Conservation (phyloP, 345 rosid genomes). For the Ricinus communis region DNA sequence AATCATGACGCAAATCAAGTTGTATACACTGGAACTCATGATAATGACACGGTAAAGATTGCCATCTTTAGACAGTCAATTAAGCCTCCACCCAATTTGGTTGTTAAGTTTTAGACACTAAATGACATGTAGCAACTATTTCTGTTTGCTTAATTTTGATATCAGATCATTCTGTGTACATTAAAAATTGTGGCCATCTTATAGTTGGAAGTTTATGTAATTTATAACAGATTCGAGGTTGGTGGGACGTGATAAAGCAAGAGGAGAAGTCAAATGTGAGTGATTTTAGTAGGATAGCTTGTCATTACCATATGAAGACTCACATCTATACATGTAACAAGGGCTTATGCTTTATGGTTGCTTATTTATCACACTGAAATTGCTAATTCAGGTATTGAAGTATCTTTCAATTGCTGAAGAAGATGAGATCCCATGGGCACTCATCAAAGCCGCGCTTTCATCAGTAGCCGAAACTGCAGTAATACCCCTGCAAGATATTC, state of each 20-base stretch:
- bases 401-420: conserved; percentile 60
- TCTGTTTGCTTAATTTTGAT: background rate
- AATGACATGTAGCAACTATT: background rate
- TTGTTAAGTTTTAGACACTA: background rate
- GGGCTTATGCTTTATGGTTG: background rate
- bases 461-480: conserved; percentile 76
- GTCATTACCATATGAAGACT: background rate
- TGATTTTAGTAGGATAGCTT: conserved; percentile 8
- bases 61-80: background rate
- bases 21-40: conserved; percentile 97
- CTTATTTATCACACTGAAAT: conserved; percentile 1
- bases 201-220: conserved; percentile 11
- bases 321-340: background rate
- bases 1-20: conserved; percentile 90
- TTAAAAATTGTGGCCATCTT: conserved; percentile 4
- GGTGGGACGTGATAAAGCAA: conserved; percentile 70
- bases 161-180: background rate
- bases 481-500: conserved; percentile 89
- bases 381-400: conserved; percentile 50
- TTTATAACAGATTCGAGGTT: conserved; percentile 60
- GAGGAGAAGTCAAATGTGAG: conserved; percentile 75
- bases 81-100: background rate
- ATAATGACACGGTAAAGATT: conserved; percentile 77
- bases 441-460: conserved; percentile 61
- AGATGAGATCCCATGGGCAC: conserved; percentile 58